A percentile compares a stretch with the other conserved stretches of the same genome.
phyloP scores from a whole-genome alignment of 225 moss, liverwort and hornwort species.

The Anthoceros angustus region DNA sequence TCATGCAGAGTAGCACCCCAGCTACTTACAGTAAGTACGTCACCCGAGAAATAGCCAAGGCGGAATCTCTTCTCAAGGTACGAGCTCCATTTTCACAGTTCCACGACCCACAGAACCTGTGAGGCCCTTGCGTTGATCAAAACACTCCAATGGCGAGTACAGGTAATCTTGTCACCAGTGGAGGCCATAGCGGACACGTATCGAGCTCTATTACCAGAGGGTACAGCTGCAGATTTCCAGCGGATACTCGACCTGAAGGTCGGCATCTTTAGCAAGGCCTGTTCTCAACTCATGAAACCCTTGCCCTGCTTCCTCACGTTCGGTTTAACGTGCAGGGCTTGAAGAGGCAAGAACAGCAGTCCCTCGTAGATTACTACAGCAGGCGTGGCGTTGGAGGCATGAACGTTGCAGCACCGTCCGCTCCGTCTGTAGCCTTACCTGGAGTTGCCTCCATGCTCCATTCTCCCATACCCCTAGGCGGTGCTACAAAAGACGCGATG shows the following conservation, averaged over 20 bases:
- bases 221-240: constrained; percentile 80
- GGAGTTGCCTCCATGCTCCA: constrained; percentile 22
- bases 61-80: constrained; percentile 97
- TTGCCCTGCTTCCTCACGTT: background rate
- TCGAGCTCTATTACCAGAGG: constrained; percentile 87
- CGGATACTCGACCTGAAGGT: constrained; percentile 96
- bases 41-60: constrained; percentile 93
- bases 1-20: constrained; percentile 57
- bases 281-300: background rate
- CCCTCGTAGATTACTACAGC: constrained; percentile 63
- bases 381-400: constrained; percentile 59
- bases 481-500: constrained; percentile 77
- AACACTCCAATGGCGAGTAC: background rate
- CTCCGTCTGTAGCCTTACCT: background rate
- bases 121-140: constrained; percentile 4
- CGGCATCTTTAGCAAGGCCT: background rate
- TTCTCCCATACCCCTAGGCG: constrained; percentile 22
- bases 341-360: constrained; percentile 82
- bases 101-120: too few species aligned
- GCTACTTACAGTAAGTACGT: constrained; percentile 89
- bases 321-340: constrained; percentile 38
- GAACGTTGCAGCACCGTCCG: background rate
- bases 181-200: constrained; percentile 99
- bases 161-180: constrained; percentile 96
- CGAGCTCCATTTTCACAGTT: background rate